Evolutionary conservation across 805 yeast species (phyloP), one percentile per base, ranked within the genome.

Genomic region (Candida schatavii): DNA sequence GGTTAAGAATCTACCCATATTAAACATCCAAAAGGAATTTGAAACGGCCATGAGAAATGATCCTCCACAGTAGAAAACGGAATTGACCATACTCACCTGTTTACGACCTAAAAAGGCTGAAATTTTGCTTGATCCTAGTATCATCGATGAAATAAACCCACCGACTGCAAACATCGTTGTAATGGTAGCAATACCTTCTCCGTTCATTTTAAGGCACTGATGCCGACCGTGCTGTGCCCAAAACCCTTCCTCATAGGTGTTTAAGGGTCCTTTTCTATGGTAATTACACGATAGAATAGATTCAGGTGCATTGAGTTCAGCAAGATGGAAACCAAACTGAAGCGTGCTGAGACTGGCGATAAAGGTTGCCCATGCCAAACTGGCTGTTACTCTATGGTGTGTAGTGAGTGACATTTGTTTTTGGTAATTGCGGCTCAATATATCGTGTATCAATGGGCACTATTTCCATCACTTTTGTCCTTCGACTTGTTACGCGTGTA

Each of bases 271-370:
- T 3, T 45, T 42, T 23, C 43, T 45, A 33, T 50, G 47, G 14
- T 44, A 37, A 22, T 48, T 33, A 39, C 72, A 66, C 22, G 66
- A 50, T 21, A 66, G 42, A 19, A 62, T 46, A 19, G 49, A 53
- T 35, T 53, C 62, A 3, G 69, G 62, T 0, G 66, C 70, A 44
- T 68, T 68, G 31, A 68, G 49, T 39, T 61, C 72, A 7, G 72
- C 60, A 28, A 68, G 54, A 48, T 68, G 72, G 48, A 54, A 68
- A 3, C 73, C 72, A 49, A 66, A 66, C 46, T 64, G 69, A 18
- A 68, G 47, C 3, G 72, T 66, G 35, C 71, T 59, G 32, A 66
- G 41, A 40, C 68, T 56, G 11, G 63, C 56, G 10, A 65, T 53
- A 17, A 56, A 51, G 11, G 68, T 62, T 19, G 73, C 62, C 68